phyloP scores from a whole-genome alignment of 441 rosid species.

The Mallotus japonicus region DNA sequence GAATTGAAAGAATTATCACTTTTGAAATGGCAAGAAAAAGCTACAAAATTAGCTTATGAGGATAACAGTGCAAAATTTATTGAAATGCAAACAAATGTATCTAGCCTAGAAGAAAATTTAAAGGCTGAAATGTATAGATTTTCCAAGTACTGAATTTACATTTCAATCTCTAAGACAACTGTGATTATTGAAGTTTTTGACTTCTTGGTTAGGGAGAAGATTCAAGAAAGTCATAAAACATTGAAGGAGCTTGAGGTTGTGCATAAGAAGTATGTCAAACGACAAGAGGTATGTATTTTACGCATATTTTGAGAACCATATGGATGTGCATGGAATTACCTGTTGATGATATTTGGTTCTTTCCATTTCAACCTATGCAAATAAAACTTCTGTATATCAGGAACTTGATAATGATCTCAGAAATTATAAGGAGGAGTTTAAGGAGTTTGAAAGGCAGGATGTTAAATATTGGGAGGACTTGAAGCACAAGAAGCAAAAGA shows the following conservation, averaged over 20 bases:
- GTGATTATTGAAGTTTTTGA: neutral
- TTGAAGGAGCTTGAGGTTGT: slow-evolving; percentile 75
- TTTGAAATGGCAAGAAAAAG: slow-evolving; percentile 95
- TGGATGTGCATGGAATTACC: neutral
- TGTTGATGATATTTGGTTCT: neutral
- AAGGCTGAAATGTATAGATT: slow-evolving; percentile 52
- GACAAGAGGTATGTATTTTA: slow-evolving; percentile 69
- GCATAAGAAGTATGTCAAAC: slow-evolving; percentile 64
- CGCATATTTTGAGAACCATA: slow-evolving; percentile 13
- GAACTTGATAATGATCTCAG: slow-evolving; percentile 67
- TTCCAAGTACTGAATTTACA: slow-evolving; percentile 7
- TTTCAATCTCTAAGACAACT: neutral
- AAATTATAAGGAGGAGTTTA: slow-evolving; percentile 79
- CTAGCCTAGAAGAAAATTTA: slow-evolving; percentile 65
- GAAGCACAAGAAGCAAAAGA: slow-evolving; percentile 92
- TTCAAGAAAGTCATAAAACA: slow-evolving; percentile 56
- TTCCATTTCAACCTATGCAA: neutral
- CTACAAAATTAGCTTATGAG: slow-evolving; percentile 71
- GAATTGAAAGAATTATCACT: slow-evolving; percentile 78
- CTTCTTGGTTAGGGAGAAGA: slow-evolving; percentile 60
- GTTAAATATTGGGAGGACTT: slow-evolving; percentile 86
- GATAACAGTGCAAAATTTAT: slow-evolving; percentile 57
- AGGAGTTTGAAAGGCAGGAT: slow-evolving; percentile 96
- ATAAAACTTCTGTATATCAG: slow-evolving; percentile 37
- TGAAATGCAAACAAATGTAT: slow-evolving; percentile 51